phyloP scores from a whole-genome alignment of 2,329 filamentous ascomycete species.

The Chaetomiaceae sp. region DNA sequence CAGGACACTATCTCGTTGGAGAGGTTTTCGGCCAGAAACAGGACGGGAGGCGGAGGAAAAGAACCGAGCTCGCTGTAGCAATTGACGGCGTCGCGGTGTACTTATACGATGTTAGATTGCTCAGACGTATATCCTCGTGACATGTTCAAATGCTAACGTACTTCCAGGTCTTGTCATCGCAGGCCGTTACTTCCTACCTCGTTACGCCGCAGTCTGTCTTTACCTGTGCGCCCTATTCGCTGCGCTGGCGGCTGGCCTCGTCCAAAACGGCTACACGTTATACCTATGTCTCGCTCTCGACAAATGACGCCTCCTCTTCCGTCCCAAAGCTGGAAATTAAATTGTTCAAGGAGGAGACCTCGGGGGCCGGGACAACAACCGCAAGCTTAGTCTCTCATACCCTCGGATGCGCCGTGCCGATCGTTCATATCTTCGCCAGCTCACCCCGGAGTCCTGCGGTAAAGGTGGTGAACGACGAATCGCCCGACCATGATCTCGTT shows the following conservation, averaged over 20 bases:
- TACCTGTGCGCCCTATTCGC: slow-evolving; percentile 57
- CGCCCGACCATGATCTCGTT: slow-evolving; percentile 43
- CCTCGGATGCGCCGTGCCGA: slow-evolving; percentile 38
- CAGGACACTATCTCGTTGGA: slow-evolving; percentile 53
- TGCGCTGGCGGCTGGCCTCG: slow-evolving; percentile 48
- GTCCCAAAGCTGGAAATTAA: slow-evolving; percentile 48
- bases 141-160: slow-evolving; percentile 20
- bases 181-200: slow-evolving; percentile 62
- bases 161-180: slow-evolving; percentile 56
- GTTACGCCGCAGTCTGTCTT: slow-evolving; percentile 62
- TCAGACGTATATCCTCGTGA: slow-evolving; percentile 4
- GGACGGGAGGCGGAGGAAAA: slow-evolving; percentile 57
- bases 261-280: slow-evolving; percentile 50
- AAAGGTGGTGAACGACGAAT: slow-evolving; percentile 24
- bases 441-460: slow-evolving; percentile 22
- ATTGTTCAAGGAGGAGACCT: slow-evolving; percentile 55
- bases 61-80: slow-evolving; percentile 59
- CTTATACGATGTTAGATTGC: slow-evolving; percentile 56
- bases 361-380: slow-evolving; percentile 47
- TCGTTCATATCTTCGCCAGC: slow-evolving; percentile 42
- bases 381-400: slow-evolving; percentile 46
- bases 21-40: slow-evolving; percentile 58
- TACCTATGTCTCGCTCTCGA: slow-evolving; percentile 53
- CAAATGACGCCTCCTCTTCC: slow-evolving; percentile 38
- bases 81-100: slow-evolving; percentile 61